These are phyloP conservation scores for Corylus avellana DNA, from an alignment of 306 rosid genomes.

Conservation along the genomic window DNA sequence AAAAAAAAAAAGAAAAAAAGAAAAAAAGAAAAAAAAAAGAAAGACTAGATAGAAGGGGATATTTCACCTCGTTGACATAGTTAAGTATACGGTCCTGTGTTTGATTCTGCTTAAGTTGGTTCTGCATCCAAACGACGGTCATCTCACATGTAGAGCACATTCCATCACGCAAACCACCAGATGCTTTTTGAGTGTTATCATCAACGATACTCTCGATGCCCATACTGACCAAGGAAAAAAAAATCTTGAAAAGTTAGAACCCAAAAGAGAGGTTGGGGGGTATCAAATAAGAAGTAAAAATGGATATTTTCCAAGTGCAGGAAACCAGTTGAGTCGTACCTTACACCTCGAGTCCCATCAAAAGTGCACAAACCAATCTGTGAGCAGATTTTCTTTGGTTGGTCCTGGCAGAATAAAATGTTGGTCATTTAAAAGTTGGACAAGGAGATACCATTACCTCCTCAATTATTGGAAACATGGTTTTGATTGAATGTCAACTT, in stretches of 20 bases:
- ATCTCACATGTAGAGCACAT: conserved; percentile 62
- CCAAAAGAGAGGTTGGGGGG: neutral
- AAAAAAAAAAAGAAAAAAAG: neutral
- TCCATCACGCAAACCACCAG: conserved; percentile 34
- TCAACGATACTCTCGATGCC: conserved; percentile 58
- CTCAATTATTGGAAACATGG: neutral
- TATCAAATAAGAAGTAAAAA: neutral
- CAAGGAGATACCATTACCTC: neutral
- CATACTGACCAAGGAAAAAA: conserved; percentile 22
- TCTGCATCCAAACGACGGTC: conserved; percentile 75
- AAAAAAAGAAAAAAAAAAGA: neutral
- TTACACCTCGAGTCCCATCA: conserved; percentile 53
- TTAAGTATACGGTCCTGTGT: conserved; percentile 53
- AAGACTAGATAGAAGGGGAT: neutral
- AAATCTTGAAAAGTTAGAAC: neutral
- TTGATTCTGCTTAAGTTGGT: conserved; percentile 54
- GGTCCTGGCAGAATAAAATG: conserved; percentile 37
- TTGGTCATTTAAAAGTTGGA: neutral
- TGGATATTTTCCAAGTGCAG: neutral
- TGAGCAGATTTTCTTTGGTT: conserved; percentile 64
- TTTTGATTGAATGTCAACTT: neutral
- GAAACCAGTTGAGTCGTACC: conserved; percentile 36
- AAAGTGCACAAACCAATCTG: conserved; percentile 67
- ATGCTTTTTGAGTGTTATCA: conserved; percentile 30
- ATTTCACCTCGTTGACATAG: conserved; percentile 57